phyloP scores from a whole-genome alignment of 768 basidiomycete genomes.

The Agrocybe pediades region DNA sequence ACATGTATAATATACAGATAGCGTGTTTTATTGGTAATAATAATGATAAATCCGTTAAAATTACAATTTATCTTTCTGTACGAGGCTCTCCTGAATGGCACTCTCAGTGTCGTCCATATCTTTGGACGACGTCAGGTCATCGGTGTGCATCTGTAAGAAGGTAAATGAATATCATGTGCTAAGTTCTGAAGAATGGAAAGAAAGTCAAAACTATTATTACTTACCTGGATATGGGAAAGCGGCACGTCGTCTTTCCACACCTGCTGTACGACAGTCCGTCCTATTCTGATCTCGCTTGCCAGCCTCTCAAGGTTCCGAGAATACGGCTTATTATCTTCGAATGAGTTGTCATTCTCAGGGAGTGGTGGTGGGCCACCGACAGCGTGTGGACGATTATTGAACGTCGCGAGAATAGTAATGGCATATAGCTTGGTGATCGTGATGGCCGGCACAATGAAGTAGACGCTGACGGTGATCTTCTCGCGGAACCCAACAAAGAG shows the following conservation, averaged over 20 bases:
- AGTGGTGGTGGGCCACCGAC: conserved; percentile 23
- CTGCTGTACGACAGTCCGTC: conserved; percentile 25
- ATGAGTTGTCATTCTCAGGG: conserved; percentile 20
- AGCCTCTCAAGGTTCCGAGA: conserved; percentile 13
- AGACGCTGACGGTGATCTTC: conserved; percentile 25
- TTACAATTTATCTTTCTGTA: conserved; percentile 1
- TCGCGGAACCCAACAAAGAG: conserved; percentile 29
- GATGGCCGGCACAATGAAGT: conserved; percentile 34
- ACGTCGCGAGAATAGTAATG: conserved; percentile 32
- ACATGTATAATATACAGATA: not conserved
- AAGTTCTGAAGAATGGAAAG: not conserved
- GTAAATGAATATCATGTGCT: not conserved
- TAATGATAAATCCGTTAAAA: not conserved
- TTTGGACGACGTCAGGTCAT: not conserved
- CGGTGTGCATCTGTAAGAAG: conserved; percentile 1
- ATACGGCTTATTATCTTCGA: conserved; percentile 17
- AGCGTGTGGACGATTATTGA: conserved; percentile 31
- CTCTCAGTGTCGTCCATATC: not conserved
- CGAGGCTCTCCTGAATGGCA: not conserved
- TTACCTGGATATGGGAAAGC: conserved; percentile 14
- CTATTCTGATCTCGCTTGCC: conserved; percentile 22
- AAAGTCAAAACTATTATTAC: not conserved
- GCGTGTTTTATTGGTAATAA: not conserved
- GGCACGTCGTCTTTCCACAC: conserved; percentile 25
- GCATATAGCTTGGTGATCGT: conserved; percentile 36